These are phyloP conservation scores for Hericium alpestre DNA, from an alignment of 768 basidiomycete genomes.

Conservation along the genomic window DNA sequence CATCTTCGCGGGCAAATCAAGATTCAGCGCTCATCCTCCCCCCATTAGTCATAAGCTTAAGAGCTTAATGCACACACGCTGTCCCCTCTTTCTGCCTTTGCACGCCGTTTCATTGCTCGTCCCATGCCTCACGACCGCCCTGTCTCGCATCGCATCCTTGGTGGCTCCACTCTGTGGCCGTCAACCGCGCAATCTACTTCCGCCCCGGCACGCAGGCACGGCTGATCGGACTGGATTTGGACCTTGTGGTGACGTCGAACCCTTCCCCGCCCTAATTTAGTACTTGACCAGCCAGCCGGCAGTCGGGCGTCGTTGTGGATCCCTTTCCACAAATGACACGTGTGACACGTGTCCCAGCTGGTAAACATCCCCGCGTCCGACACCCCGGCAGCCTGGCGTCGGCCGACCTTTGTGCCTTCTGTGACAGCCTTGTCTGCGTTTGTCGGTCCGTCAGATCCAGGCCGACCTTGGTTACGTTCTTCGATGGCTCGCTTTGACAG, in stretches of 20 bases:
- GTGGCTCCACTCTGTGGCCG: not conserved
- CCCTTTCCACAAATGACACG: not conserved
- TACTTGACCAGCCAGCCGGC: not conserved
- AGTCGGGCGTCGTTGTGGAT: not conserved
- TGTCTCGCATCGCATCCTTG: not conserved
- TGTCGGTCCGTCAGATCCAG: constrained; percentile 11
- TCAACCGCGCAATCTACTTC: not conserved
- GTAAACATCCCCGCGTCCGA: not conserved
- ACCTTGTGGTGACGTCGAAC: not conserved
- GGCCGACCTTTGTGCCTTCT: constrained; percentile 6
- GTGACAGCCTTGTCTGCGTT: not conserved
- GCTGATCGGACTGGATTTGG: not conserved
- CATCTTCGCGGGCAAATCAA: constrained; percentile 27
- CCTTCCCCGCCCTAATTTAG: not conserved
- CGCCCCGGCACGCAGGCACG: not conserved
- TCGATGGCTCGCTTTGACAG: not conserved
- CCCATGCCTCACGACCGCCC: not conserved
- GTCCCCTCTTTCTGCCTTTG: constrained; percentile 15
- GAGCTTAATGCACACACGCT: constrained; percentile 31
- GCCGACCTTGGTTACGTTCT: constrained; percentile 6
- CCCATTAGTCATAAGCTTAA: constrained; percentile 29
- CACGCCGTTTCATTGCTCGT: constrained; percentile 4
- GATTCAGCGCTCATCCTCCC: constrained; percentile 26
- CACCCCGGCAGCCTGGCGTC: not conserved
- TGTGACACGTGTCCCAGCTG: not conserved